These are phyloP conservation scores for Stereocaulon alpinum DNA, from an alignment of 495 filamentous ascomycete species.

Conservation along the genomic window DNA sequence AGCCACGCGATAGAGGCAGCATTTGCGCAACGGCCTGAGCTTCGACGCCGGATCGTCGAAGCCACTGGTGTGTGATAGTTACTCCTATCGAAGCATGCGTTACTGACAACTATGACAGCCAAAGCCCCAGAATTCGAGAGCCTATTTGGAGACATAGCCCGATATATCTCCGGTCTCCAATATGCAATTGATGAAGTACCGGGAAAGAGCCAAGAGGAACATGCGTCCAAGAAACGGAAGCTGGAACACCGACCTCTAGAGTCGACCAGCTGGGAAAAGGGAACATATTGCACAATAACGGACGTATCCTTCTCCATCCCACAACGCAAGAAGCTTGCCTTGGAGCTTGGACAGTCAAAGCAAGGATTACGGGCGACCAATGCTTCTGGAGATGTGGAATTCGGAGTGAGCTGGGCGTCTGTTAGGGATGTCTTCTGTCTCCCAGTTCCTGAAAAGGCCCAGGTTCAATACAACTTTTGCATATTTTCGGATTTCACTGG, in stretches of 20 bases:
- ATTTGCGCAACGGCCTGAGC: constrained; percentile 10
- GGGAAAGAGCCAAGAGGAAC: constrained; percentile 24
- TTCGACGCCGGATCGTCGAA: constrained; percentile 5
- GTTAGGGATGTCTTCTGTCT: constrained; percentile 79
- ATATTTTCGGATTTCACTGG: constrained; percentile 53
- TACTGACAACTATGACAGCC: constrained; percentile 12
- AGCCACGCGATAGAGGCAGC: constrained; percentile 1
- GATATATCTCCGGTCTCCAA: constrained; percentile 36
- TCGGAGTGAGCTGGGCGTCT: constrained; percentile 56
- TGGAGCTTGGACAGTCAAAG: constrained; percentile 51
- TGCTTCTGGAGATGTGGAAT: constrained; percentile 53
- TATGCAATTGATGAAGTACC: constrained; percentile 15
- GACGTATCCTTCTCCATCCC: constrained; percentile 72
- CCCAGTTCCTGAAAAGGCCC: constrained; percentile 82
- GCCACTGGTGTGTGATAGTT: constrained; percentile 3
- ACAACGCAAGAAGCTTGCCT: constrained; percentile 80
- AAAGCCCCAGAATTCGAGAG: constrained; percentile 1
- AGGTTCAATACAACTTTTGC: constrained; percentile 81
- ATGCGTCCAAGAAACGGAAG: constrained; percentile 46
- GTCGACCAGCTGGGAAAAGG: constrained; percentile 30
- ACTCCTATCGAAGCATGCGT: neutral
- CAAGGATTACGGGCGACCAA: constrained; percentile 59
- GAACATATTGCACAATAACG: constrained; percentile 44
- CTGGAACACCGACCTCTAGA: constrained; percentile 38
- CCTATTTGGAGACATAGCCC: constrained; percentile 41